Percentiles rank a stretch among this genome's conserved stretches.
phyloP scores from a whole-genome alignment of 495 filamentous ascomycete species.

The Trichocladium uniseriatum region DNA sequence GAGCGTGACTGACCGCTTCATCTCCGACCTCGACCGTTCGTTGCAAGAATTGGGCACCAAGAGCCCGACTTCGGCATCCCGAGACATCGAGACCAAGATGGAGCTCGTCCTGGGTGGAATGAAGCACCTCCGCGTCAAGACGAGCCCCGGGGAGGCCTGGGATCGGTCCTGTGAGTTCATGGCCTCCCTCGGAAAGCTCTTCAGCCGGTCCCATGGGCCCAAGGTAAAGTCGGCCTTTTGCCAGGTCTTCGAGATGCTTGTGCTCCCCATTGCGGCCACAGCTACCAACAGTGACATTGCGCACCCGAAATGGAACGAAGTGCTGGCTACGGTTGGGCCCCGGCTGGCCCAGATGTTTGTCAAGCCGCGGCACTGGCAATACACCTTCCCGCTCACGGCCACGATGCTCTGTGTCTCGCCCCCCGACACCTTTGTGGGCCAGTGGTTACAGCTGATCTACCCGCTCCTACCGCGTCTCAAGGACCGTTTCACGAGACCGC shows the following conservation, averaged over 20 bases:
- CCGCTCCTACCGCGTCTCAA: constrained; percentile 70
- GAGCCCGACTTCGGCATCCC: constrained; percentile 38
- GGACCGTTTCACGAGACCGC: constrained; percentile 68
- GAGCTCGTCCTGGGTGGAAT: constrained; percentile 82
- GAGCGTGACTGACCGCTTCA: constrained; percentile 71
- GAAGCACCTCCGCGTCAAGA: constrained; percentile 72
- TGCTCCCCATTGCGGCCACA: constrained; percentile 79
- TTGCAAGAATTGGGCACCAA: constrained; percentile 64
- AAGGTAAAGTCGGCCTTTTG: constrained; percentile 90
- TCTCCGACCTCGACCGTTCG: constrained; percentile 65
- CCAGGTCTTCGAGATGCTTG: constrained; percentile 73
- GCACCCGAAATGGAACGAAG: constrained; percentile 74
- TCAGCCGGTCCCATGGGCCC: constrained; percentile 73
- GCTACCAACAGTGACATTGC: constrained; percentile 63
- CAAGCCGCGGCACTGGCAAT: constrained; percentile 84
- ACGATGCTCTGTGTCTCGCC: constrained; percentile 81
- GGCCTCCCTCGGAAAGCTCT: constrained; percentile 66
- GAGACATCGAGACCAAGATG: constrained; percentile 66
- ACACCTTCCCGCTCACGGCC: constrained; percentile 77
- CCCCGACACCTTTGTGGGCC: constrained; percentile 67
- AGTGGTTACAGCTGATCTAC: constrained; percentile 76
- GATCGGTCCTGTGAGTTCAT: constrained; percentile 83
- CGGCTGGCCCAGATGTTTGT: constrained; percentile 71
- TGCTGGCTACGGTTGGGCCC: constrained; percentile 64
- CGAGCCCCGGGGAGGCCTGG: constrained; percentile 65